A percentile compares a stretch with the other conserved stretches of the same genome.
Conservation (phyloP, 306 rosid species). For the Urtica urens region DNA sequence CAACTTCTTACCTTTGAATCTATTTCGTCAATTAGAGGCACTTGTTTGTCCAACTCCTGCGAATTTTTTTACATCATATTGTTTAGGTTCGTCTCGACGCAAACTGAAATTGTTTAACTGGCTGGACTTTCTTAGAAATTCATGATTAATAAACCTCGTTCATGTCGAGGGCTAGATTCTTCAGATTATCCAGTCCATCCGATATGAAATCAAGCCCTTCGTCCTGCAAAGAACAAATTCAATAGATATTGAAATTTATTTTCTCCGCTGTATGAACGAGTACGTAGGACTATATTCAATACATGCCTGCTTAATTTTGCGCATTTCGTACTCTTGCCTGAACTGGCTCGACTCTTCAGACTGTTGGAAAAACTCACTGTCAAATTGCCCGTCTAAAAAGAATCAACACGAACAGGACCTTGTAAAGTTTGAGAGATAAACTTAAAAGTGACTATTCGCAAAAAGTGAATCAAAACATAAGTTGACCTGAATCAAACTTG, state of each 20-base stretch:
- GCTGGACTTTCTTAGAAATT: too few relatives aligned
- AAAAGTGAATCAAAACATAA: neutral
- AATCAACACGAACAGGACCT: constrained; percentile 8
- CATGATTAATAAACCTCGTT: constrained; percentile 76
- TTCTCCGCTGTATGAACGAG: neutral
- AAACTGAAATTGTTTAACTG: too few relatives aligned
- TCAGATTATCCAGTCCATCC: constrained; percentile 72
- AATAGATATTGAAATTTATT: neutral
- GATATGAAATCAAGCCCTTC: constrained; percentile 85
- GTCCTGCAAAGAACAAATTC: constrained; percentile 36
- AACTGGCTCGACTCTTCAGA: constrained; percentile 66
- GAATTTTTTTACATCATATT: too few relatives aligned
- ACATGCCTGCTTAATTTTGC: constrained; percentile 75
- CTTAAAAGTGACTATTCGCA: neutral
- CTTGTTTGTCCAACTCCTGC: constrained; percentile 85
- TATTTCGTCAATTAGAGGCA: constrained; percentile 79
- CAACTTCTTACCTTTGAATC: constrained; percentile 47
- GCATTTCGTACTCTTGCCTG: constrained; percentile 67
- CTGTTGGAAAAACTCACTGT: constrained; percentile 41
- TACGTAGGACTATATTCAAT: too few relatives aligned
- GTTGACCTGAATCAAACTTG: constrained; percentile 55
- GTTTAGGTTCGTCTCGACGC: too few relatives aligned
- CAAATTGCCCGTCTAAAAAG: constrained; percentile 32
- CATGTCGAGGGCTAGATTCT: constrained; percentile 70
- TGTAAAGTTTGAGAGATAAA: neutral